Evolutionary conservation across 2,329 filamentous ascomycete genomes (phyloP).

Genomic region (Beauveria bassiana): DNA sequence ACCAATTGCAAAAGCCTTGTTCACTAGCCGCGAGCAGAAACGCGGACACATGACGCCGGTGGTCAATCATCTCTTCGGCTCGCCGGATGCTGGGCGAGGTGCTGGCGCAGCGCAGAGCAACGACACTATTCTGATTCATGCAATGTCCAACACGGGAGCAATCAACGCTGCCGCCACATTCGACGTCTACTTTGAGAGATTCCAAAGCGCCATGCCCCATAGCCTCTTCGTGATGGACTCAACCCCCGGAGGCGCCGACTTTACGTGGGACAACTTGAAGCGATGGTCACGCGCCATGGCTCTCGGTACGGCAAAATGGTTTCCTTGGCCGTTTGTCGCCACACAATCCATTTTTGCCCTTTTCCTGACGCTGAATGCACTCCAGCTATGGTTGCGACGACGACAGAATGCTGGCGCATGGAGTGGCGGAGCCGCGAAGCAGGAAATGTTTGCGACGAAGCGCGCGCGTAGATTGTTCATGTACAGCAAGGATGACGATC

Average conservation of each 20-base stretch:
- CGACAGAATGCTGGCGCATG: slow-evolving; percentile 33
- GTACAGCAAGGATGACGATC: slow-evolving; percentile 50
- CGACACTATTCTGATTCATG: slow-evolving; percentile 38
- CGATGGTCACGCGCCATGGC: slow-evolving; percentile 44
- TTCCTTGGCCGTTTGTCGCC: slow-evolving; percentile 42
- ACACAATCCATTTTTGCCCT: slow-evolving; percentile 39
- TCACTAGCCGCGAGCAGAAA: slow-evolving; percentile 34
- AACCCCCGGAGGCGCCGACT: slow-evolving; percentile 40
- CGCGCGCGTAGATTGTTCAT: slow-evolving; percentile 44
- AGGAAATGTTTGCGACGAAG: slow-evolving; percentile 27
- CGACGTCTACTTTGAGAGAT: slow-evolving; percentile 34
- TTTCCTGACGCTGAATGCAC: slow-evolving; percentile 31
- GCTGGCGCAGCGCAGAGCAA: slow-evolving; percentile 3
- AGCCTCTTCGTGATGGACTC: slow-evolving; percentile 43
- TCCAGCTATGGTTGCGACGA: slow-evolving; percentile 28
- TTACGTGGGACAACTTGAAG: slow-evolving; percentile 33
- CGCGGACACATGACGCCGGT: slow-evolving; percentile 38
- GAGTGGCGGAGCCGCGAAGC: slow-evolving; percentile 28
- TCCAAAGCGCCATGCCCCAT: slow-evolving; percentile 36
- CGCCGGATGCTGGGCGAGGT: slow-evolving; percentile 8
- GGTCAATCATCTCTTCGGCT: slow-evolving; percentile 29
- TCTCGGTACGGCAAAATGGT: slow-evolving; percentile 36
- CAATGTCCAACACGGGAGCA: slow-evolving; percentile 52
- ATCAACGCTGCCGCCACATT: slow-evolving; percentile 44
- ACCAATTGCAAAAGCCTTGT: slow-evolving; percentile 39